Conservation (phyloP, 441 rosid genomes). For the Francoa sonchifolia region DNA sequence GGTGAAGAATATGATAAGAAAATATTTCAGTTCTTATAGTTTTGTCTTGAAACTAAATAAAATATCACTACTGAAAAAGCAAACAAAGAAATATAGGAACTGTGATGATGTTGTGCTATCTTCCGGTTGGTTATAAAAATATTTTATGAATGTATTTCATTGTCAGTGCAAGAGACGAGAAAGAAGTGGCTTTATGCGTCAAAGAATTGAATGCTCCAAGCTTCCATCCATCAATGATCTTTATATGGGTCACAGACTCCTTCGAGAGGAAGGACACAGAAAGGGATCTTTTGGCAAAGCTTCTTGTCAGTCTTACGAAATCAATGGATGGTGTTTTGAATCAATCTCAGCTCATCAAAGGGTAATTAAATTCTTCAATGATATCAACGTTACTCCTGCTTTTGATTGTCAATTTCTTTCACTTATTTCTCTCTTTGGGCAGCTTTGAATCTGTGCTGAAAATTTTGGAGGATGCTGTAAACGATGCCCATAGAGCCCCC, state of each 20-base stretch:
- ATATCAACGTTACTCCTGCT: background rate
- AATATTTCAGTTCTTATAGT: no score
- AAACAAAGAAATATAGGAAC: no score
- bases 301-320: conserved; percentile 56
- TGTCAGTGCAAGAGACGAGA: conserved; percentile 86
- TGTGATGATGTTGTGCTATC: background rate
- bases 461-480: conserved; percentile 75
- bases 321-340: conserved; percentile 38
- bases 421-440: conserved; percentile 5
- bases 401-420: background rate
- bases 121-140: background rate
- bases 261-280: conserved; percentile 91
- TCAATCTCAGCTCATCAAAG: conserved; percentile 48
- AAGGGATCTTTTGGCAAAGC: conserved; percentile 72
- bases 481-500: conserved; percentile 83
- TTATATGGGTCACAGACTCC: conserved; percentile 86
- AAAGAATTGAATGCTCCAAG: conserved; percentile 68
- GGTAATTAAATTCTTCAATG: conserved; percentile 27
- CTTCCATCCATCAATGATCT: conserved; percentile 83
- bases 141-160: background rate
- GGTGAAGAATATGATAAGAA: no score
- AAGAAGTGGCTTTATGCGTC: conserved; percentile 77
- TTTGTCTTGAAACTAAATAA: no score
- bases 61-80: no score
- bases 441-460: conserved; percentile 71